phyloP scores from a whole-genome alignment of 2,329 filamentous ascomycete genomes.

The Verticillium nonalfalfae region DNA sequence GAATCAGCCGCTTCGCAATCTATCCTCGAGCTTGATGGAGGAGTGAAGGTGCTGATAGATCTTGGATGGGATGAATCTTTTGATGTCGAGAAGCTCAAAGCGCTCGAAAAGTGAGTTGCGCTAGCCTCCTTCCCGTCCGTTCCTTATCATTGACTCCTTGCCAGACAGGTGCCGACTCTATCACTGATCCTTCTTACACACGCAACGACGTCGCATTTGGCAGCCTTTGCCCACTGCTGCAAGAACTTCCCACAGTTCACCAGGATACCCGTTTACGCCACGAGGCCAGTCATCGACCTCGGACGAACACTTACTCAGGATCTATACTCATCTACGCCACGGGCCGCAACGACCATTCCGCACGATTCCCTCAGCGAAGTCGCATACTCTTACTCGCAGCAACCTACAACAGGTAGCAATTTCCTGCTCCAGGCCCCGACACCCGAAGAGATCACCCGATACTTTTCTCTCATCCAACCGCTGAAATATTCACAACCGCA shows the following conservation, averaged over 20 bases:
- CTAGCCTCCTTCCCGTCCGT: neutral
- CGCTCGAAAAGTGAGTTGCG: constrained; percentile 73
- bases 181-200: constrained; percentile 94
- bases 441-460: constrained; percentile 81
- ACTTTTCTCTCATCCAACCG: constrained; percentile 85
- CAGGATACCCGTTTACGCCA: constrained; percentile 91
- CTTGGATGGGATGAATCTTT: constrained; percentile 96
- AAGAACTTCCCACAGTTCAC: constrained; percentile 91
- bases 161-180: constrained; percentile 80
- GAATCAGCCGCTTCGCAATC: constrained; percentile 85
- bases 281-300: constrained; percentile 85
- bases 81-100: constrained; percentile 71
- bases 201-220: constrained; percentile 84
- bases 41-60: constrained; percentile 90
- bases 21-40: constrained; percentile 92
- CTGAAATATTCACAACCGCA: constrained; percentile 97
- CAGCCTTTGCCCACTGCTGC: constrained; percentile 93
- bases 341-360: constrained; percentile 80
- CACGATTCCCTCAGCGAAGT: constrained; percentile 63
- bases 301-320: constrained; percentile 88
- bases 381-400: constrained; percentile 45
- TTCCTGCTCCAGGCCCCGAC: constrained; percentile 66
- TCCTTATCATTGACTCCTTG: constrained; percentile 12
- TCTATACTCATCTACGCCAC: constrained; percentile 80
- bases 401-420: constrained; percentile 41